These are phyloP conservation scores for Penicillium bovifimosum DNA, from an alignment of 495 filamentous ascomycete genomes.

Conservation along the genomic window DNA sequence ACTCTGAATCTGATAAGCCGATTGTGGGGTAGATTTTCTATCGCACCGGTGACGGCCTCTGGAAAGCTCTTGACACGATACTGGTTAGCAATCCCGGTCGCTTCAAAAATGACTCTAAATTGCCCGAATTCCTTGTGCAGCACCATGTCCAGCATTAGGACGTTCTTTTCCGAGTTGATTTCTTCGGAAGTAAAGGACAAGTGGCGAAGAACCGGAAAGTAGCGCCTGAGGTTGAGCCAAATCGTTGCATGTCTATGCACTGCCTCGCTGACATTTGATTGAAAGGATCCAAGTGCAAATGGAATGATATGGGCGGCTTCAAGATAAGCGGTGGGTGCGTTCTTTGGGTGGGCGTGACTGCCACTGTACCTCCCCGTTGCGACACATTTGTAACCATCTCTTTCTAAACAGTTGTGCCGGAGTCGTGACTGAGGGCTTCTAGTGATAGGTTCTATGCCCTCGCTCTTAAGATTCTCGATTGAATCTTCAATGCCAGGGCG, in stretches of 20 bases:
- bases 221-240: conserved; percentile 12
- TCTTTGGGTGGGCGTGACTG: conserved; percentile 7
- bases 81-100: conserved; percentile 8
- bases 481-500: too few species aligned
- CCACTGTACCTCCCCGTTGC: conserved; percentile 7
- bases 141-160: conserved; percentile 4
- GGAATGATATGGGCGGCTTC: too few species aligned
- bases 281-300: too few species aligned
- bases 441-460: too few species aligned
- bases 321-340: conserved; percentile 12
- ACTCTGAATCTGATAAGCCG: conserved; percentile 8
- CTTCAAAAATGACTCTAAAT: conserved; percentile 11
- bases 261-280: conserved; percentile 1
- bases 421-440: too few species aligned
- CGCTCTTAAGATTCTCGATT: conserved; percentile 12
- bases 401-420: conserved; percentile 9
- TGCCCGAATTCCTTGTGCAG: conserved; percentile 12
- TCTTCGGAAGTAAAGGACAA: conserved; percentile 8
- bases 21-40: conserved; percentile 9
- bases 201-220: conserved; percentile 6
- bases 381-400: conserved; percentile 15
- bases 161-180: conserved; percentile 11
- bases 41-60: neutral
- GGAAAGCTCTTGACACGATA: conserved; percentile 16
- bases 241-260: conserved; percentile 7